phyloP scores from a whole-genome alignment of 768 basidiomycete genomes.

The Gautieria morchelliformis region DNA sequence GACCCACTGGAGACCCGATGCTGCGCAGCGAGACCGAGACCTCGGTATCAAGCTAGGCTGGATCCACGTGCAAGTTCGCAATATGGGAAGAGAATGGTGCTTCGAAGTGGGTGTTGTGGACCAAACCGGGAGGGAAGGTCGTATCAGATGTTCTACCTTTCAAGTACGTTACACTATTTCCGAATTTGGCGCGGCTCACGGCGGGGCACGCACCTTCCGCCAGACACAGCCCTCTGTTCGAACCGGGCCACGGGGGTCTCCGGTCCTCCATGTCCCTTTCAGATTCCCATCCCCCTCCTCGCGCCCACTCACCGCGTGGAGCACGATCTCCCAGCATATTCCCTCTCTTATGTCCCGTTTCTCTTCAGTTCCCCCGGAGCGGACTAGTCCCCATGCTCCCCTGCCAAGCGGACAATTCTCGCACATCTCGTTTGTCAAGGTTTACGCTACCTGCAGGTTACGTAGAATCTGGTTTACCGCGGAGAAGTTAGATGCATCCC shows the following conservation, averaged over 20 bases:
- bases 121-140: conserved; percentile 44
- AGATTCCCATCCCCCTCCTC: conserved; percentile 49
- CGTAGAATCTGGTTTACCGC: conserved; percentile 67
- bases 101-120: conserved; percentile 72
- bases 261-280: conserved; percentile 64
- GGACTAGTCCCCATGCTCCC: conserved; percentile 14
- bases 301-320: conserved; percentile 59
- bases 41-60: conserved; percentile 62
- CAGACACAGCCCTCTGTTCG: conserved; percentile 3
- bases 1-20: conserved; percentile 1
- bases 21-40: conserved; percentile 15
- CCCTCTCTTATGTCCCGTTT: conserved; percentile 54
- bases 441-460: conserved; percentile 71
- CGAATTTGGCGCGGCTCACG: conserved; percentile 12
- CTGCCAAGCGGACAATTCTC: conserved; percentile 50
- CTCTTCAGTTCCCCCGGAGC: conserved; percentile 27
- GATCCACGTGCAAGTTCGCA: conserved; percentile 68
- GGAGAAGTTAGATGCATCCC: conserved; percentile 33
- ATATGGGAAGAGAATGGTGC: conserved; percentile 58
- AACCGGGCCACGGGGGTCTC: conserved; percentile 16
- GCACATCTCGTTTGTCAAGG: conserved; percentile 61
- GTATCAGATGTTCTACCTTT: conserved; percentile 66
- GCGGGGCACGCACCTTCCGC: conserved; percentile 1
- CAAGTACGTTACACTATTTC: conserved; percentile 41
- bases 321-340: conserved; percentile 52